phyloP scores from a whole-genome alignment of 306 rosid species.

The Vigna mungo region DNA sequence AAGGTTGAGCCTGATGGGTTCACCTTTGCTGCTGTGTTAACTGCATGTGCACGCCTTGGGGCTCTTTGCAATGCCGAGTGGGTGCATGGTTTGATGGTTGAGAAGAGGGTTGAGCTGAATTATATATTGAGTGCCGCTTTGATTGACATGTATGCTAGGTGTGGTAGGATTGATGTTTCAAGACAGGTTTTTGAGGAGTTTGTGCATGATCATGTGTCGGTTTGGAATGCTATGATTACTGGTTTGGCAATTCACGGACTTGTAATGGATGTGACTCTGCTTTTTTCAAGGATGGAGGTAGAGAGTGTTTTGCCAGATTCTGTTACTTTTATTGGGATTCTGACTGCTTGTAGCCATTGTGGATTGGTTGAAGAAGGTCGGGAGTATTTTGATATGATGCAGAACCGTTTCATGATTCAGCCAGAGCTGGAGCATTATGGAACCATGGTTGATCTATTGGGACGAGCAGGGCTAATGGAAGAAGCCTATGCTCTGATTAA shows the following conservation, averaged over 20 bases:
- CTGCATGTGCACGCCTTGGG: slow-evolving; percentile 70
- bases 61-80: slow-evolving; percentile 59
- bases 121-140: slow-evolving; percentile 65
- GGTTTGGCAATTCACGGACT: slow-evolving; percentile 80
- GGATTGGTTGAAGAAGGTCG: slow-evolving; percentile 71
- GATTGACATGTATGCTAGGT: slow-evolving; percentile 74
- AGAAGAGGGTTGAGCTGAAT: slow-evolving; percentile 58
- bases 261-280: slow-evolving; percentile 53
- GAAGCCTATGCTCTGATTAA: slow-evolving; percentile 62
- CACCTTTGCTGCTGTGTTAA: slow-evolving; percentile 68
- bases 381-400: slow-evolving; percentile 64
- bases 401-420: slow-evolving; percentile 52
- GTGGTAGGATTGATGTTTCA: slow-evolving; percentile 67
- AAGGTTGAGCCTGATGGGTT: slow-evolving; percentile 70
- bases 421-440: slow-evolving; percentile 79
- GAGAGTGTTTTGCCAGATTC: slow-evolving; percentile 65
- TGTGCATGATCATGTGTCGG: slow-evolving; percentile 56
- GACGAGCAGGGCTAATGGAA: slow-evolving; percentile 69
- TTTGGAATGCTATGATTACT: slow-evolving; percentile 82
- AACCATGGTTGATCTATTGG: slow-evolving; percentile 75
- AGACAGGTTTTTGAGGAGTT: slow-evolving; percentile 53
- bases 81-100: slow-evolving; percentile 67
- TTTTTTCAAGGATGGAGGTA: slow-evolving; percentile 67
- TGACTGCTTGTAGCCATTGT: slow-evolving; percentile 74
- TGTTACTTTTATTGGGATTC: slow-evolving; percentile 66